Percentiles rank a stretch among this genome's conserved stretches.
phyloP scores from a whole-genome alignment of 1,284 basidiomycete genomes.

The Irpex lacteus region DNA sequence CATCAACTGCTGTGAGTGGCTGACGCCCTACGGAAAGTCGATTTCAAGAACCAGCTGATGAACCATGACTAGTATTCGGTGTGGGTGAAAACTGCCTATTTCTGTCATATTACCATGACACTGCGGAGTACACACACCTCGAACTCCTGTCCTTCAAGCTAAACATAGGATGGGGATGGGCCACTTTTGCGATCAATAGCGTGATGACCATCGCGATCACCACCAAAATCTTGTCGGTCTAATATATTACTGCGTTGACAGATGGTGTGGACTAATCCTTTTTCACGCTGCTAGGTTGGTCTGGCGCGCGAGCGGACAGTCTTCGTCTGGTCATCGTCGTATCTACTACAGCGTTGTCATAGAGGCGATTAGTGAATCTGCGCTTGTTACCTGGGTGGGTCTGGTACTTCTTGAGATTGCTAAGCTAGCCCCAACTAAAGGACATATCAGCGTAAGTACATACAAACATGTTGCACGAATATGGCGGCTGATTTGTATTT shows the following conservation, averaged over 20 bases:
- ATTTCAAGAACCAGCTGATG: neutral
- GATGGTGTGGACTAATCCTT: neutral
- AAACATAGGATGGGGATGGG: constrained; percentile 24
- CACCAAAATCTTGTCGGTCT: constrained; percentile 17
- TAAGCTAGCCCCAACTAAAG: constrained; percentile 18
- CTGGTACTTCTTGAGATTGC: constrained; percentile 22
- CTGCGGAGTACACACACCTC: neutral
- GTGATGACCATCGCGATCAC: constrained; percentile 21
- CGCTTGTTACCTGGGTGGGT: constrained; percentile 23
- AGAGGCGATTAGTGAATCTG: constrained; percentile 22
- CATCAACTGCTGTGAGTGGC: constrained; percentile 17
- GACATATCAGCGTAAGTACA: constrained; percentile 17
- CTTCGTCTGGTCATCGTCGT: neutral
- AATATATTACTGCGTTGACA: neutral
- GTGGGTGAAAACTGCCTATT: constrained; percentile 20
- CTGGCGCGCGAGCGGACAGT: neutral
- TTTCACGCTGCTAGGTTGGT: neutral
- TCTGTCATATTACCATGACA: constrained; percentile 15
- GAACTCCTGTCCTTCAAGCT: constrained; percentile 12
- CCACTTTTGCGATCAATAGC: constrained; percentile 22
- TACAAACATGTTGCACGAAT: no score
- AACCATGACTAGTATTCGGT: constrained; percentile 17
- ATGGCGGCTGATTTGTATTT: neutral
- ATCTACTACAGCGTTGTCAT: constrained; percentile 8
- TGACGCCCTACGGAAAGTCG: neutral